phyloP scores from a whole-genome alignment of 2,329 filamentous ascomycete species.

The Massarina eburnea region DNA sequence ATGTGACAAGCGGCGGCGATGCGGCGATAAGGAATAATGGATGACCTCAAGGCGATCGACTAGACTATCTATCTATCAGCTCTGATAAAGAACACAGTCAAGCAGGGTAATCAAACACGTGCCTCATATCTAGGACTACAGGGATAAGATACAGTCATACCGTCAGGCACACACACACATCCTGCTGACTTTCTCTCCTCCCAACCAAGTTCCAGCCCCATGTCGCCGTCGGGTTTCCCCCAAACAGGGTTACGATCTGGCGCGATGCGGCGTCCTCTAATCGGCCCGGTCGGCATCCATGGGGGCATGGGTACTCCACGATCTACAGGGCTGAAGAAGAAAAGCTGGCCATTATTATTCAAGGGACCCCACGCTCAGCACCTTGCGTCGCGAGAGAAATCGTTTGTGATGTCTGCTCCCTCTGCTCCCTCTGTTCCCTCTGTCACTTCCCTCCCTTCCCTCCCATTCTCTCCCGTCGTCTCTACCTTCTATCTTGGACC shows the following conservation, averaged over 20 bases:
- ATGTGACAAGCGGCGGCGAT: not conserved
- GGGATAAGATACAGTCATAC: no score
- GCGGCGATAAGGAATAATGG: not conserved
- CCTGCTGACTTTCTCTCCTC: not conserved
- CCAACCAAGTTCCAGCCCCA: not conserved
- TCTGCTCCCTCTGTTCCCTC: no score
- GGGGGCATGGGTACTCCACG: conserved; percentile 7
- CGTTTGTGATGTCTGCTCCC: no score
- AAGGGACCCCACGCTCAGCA: no score
- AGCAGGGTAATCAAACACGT: not conserved
- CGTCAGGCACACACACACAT: no score
- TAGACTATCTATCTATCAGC: no score
- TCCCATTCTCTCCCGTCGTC: not conserved
- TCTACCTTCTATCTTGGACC: no score
- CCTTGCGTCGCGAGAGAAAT: no score
- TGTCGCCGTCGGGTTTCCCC: not conserved
- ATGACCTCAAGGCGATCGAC: no score
- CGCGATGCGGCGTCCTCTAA: conserved; percentile 10
- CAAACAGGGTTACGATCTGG: conserved; percentile 9
- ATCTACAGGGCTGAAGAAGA: conserved; percentile 14
- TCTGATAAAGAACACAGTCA: not conserved
- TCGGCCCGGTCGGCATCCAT: conserved; percentile 10
- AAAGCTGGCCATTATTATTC: no score
- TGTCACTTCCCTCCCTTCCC: no score
- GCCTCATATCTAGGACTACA: no score